Base-by-base conservation (phyloP, 2,329 filamentous ascomycete genomes). In the Ceratocystiopsis minuta region DNA sequence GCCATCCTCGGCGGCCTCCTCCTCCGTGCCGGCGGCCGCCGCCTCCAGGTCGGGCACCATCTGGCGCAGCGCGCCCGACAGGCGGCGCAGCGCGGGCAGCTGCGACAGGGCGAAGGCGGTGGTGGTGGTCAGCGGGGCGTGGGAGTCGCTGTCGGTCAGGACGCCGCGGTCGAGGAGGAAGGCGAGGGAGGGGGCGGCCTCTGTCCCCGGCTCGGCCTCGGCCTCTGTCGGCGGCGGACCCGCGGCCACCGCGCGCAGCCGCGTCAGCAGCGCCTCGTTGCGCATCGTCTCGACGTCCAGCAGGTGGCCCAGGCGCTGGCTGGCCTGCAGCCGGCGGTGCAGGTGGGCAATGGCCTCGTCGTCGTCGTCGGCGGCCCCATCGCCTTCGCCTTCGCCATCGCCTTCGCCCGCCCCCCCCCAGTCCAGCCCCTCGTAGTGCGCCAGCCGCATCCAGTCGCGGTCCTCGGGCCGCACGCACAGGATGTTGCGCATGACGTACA, bases 401-500 rank as follows among this genome's bases (percentile, higher is more conserved):
- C 28, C 40, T 12, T 47, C 48, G 2, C 39, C 36, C 1, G 43
- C 48, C 5, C 51, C 46, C 1, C 34, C 36, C 41, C 75, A 66
- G 46, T 72, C 68, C 16, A 75, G 55, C 1, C 66, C 83, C 57
- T 86, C 75, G 62, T 98, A 95, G 65, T 96, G 88, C 38, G 73
- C 72, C 48, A 98, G 64, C 41, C 80, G 68, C 49, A 96, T 78
- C 75, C 81, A 95, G 44, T 74, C 71, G 52, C 81, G 65, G 47
- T 88, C 81, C 24, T 78, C 73, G 39, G 73, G 73, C 33, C 58
- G 57, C 34, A 88, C 74, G 35, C 72, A 78, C 48, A 90, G 61
- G 51, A 87, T 81, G 55, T 95, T 95, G 49, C 85, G 70, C 65
- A 98, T 68, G 40, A 85, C 79, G 62, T 88, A 95, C 43, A 98